Conservation (phyloP, 495 filamentous ascomycete species). For the Xylaria castorea region DNA sequence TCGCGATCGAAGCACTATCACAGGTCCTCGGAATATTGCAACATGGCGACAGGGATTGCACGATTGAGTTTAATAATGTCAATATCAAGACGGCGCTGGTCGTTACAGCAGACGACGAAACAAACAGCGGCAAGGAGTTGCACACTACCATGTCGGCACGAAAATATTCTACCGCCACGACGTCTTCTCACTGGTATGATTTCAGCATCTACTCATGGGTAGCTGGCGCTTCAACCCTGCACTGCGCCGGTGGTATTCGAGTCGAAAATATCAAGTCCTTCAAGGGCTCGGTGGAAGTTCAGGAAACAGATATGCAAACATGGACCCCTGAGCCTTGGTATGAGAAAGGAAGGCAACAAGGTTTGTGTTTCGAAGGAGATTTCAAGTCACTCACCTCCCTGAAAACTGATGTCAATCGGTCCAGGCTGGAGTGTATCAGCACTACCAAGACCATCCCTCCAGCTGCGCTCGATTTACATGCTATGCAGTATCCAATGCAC, state of each 20-base stretch:
- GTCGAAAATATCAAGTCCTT: neutral
- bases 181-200: neutral
- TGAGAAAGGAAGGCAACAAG: neutral
- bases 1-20: conserved; percentile 58
- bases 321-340: neutral
- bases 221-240: neutral
- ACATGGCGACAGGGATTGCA: neutral
- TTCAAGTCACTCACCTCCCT: neutral
- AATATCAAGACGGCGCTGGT: neutral
- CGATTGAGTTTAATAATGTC: neutral
- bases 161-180: neutral
- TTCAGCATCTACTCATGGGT: neutral
- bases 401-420: neutral
- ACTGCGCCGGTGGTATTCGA: neutral
- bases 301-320: neutral
- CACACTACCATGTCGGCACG: neutral
- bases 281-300: neutral
- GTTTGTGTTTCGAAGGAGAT: neutral
- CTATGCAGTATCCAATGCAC: conserved; percentile 1
- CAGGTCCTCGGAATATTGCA: neutral
- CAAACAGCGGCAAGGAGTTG: conserved; percentile 31
- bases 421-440: neutral
- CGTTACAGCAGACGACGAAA: neutral
- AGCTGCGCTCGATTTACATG: neutral
- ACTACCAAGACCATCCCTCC: neutral